Conservation (phyloP, 257 asterid species). For the Ligustrum vulgare region DNA sequence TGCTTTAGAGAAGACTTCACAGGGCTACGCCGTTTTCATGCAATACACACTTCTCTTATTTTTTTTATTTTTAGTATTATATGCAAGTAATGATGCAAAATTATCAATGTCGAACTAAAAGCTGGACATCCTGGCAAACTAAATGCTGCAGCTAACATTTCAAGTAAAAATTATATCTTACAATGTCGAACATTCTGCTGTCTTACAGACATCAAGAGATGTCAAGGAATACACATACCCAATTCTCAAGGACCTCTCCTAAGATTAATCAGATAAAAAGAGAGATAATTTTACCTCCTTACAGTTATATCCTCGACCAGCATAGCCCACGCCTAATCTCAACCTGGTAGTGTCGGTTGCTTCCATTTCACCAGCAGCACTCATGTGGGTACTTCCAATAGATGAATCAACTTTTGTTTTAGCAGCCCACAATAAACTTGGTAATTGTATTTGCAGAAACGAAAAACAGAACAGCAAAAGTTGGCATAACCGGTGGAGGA, state of each 20-base stretch:
- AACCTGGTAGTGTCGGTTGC: constrained; percentile 73
- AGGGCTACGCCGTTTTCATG: neutral
- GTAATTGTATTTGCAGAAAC: constrained; percentile 84
- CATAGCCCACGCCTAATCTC: constrained; percentile 95
- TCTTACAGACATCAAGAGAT: neutral
- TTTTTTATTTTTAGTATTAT: no score
- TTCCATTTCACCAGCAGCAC: constrained; percentile 63
- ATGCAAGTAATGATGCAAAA: neutral
- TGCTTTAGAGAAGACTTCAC: no score
- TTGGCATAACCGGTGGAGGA: constrained; percentile 90
- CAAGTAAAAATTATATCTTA: no score
- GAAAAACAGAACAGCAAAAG: constrained; percentile 90
- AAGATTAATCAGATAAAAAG: no score
- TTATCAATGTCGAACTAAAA: no score
- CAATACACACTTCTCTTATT: neutral
- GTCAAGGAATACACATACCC: neutral
- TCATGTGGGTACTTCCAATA: constrained; percentile 63
- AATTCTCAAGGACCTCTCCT: no score
- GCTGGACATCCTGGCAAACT: no score
- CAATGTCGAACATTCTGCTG: no score
- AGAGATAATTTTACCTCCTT: constrained; percentile 65
- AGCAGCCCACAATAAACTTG: constrained; percentile 66
- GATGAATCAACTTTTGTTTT: constrained; percentile 78
- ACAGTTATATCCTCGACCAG: constrained; percentile 98
- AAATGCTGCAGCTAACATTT: no score